Percentiles rank a stretch among this genome's conserved stretches.
phyloP scores from a whole-genome alignment of 768 basidiomycete genomes.

The Suillus brevipes region DNA sequence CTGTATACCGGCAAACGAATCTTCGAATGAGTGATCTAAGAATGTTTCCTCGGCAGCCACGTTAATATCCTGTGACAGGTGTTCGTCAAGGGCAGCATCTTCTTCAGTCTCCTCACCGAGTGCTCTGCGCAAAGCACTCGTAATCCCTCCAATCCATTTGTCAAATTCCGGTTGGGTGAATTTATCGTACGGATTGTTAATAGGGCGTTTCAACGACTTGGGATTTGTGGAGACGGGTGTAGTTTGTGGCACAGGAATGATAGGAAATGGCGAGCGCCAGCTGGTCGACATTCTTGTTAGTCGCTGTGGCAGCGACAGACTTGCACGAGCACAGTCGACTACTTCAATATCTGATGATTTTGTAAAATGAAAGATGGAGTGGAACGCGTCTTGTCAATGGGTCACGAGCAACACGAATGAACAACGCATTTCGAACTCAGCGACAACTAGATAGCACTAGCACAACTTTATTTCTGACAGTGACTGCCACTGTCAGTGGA shows the following conservation, averaged over 20 bases:
- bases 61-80: constrained; percentile 19
- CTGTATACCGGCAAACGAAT: constrained; percentile 56
- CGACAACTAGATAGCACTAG: neutral
- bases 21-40: constrained; percentile 39
- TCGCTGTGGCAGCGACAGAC: neutral
- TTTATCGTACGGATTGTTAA: constrained; percentile 73
- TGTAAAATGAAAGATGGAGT: neutral
- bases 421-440: constrained; percentile 4
- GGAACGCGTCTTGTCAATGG: constrained; percentile 1
- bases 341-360: neutral
- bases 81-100: constrained; percentile 13
- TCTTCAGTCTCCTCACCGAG: constrained; percentile 45
- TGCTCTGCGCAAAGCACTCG: constrained; percentile 54
- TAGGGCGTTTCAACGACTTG: constrained; percentile 43
- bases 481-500: too few relatives aligned
- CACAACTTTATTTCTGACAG: too few relatives aligned
- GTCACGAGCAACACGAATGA: constrained; percentile 2
- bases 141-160: constrained; percentile 68
- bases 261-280: constrained; percentile 7
- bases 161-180: constrained; percentile 70
- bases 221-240: constrained; percentile 10
- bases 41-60: constrained; percentile 15
- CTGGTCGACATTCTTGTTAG: constrained; percentile 6
- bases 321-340: neutral
- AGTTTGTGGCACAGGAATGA: constrained; percentile 7